Evolutionary conservation across 805 yeast genomes (phyloP).

Genomic region (Deakozyma indianensis): DNA sequence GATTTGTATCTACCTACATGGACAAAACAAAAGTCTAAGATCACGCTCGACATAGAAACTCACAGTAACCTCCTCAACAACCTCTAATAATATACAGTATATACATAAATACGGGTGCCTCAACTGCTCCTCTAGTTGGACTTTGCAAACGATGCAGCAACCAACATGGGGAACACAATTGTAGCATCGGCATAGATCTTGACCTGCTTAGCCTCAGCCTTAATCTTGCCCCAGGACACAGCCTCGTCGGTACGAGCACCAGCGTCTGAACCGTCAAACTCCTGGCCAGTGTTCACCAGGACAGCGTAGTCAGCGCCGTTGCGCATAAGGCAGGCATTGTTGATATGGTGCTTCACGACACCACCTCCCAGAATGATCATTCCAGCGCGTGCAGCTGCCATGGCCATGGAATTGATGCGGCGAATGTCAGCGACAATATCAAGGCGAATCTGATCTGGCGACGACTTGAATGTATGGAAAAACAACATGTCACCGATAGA

Average conservation of each 20-base stretch:
- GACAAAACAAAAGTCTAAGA: too few species aligned
- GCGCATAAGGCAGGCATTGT: constrained; percentile 97
- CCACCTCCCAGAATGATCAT: constrained; percentile 97
- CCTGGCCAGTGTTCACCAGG: constrained; percentile 95
- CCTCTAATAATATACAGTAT: too few species aligned
- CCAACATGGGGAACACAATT: constrained; percentile 86
- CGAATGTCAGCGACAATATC: constrained; percentile 94
- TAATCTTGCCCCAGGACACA: constrained; percentile 97
- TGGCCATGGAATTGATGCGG: constrained; percentile 78
- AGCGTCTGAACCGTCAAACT: constrained; percentile 97
- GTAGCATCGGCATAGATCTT: constrained; percentile 95
- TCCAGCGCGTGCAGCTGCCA: constrained; percentile 90
- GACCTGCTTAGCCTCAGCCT: constrained; percentile 80
- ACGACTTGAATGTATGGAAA: constrained; percentile 92
- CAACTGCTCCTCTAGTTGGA: constrained; percentile 18
- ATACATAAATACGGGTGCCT: constrained; percentile 13
- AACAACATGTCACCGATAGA: constrained; percentile 98
- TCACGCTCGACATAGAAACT: too few species aligned
- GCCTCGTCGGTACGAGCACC: constrained; percentile 99
- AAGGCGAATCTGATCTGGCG: constrained; percentile 76
- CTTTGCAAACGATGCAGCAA: constrained; percentile 90
- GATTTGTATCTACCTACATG: too few species aligned
- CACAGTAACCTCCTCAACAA: too few species aligned
- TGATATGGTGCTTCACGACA: constrained; percentile 88
- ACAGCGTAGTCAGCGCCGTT: constrained; percentile 99